Evolutionary conservation across 257 asterid species (phyloP).

Genomic region (Rauvolfia tetraphylla): DNA sequence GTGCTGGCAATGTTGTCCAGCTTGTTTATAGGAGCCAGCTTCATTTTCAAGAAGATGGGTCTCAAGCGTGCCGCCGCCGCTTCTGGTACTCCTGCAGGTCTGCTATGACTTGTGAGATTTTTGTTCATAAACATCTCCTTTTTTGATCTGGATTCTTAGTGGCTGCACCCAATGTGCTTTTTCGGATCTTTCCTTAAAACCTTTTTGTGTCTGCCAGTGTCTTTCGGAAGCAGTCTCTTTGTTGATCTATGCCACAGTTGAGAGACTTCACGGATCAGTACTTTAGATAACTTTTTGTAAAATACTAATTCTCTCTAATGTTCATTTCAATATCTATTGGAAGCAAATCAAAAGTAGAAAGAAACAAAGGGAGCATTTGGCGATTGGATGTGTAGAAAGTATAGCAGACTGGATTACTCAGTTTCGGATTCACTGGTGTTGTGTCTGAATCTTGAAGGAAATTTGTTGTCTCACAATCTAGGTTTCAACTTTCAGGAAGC

Average conservation of each 20-base stretch:
- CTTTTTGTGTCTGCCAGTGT: constrained; percentile 2
- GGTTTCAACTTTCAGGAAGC: not conserved
- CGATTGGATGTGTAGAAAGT: not conserved
- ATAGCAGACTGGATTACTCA: not conserved
- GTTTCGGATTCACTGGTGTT: not conserved
- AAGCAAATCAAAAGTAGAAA: not conserved
- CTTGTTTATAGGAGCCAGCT: constrained; percentile 86
- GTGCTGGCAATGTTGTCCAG: constrained; percentile 79
- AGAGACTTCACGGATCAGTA: not conserved
- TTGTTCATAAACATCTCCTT: not conserved
- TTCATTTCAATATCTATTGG: not conserved
- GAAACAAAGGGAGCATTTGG: not conserved
- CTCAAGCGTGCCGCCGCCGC: constrained; percentile 80
- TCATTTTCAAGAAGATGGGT: constrained; percentile 90
- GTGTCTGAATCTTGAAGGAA: not conserved
- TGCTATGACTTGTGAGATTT: not conserved
- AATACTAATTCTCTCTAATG: not conserved
- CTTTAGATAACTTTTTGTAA: not conserved
- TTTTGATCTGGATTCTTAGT: not conserved
- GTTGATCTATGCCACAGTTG: not conserved
- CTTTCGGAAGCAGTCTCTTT: not conserved
- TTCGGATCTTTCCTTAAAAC: not conserved
- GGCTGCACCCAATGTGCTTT: not conserved
- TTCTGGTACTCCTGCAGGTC: constrained; percentile 71
- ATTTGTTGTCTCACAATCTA: not conserved